A percentile compares a stretch with the other conserved stretches of the same genome.
phyloP scores from a whole-genome alignment of 139 green algal species.

The Axilococcus clingmanii region DNA sequence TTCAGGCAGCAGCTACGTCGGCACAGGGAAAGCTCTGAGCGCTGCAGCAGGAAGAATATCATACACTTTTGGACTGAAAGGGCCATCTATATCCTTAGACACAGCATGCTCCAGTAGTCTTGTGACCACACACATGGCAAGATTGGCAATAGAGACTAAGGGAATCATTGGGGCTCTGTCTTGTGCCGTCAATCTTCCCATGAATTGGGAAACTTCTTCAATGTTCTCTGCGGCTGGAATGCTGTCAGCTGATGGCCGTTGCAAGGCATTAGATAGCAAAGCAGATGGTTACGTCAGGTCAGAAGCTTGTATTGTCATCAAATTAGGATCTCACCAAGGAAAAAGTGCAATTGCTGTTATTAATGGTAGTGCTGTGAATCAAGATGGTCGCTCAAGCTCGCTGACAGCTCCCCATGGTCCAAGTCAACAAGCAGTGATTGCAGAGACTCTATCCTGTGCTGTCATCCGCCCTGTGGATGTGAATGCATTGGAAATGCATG shows the following conservation, averaged over 20 bases:
- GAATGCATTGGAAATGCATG: conserved; percentile 38
- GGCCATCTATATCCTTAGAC: conserved; percentile 59
- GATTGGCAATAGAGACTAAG: conserved; percentile 6
- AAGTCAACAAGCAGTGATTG: conserved; percentile 27
- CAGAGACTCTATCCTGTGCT: conserved; percentile 2
- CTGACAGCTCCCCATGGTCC: conserved; percentile 43
- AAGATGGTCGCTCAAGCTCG: conserved; percentile 41
- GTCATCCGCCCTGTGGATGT: conserved; percentile 4
- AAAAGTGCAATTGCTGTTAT: neutral
- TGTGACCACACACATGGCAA: conserved; percentile 42
- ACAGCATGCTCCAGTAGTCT: conserved; percentile 72
- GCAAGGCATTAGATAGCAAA: conserved; percentile 54
- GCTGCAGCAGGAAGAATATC: conserved; percentile 59
- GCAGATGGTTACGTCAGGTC: conserved; percentile 72
- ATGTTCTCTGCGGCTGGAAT: conserved; percentile 41
- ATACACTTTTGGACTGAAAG: conserved; percentile 59
- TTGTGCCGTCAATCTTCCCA: conserved; percentile 37
- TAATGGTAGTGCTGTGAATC: conserved; percentile 17
- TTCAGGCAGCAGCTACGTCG: conserved; percentile 7
- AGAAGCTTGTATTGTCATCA: conserved; percentile 46
- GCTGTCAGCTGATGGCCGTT: conserved; percentile 49
- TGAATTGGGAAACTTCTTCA: conserved; percentile 27
- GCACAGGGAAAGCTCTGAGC: conserved; percentile 42
- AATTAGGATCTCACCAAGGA: conserved; percentile 5
- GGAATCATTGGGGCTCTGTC: neutral